These are phyloP conservation scores for Mycothermus thermophilus DNA, from an alignment of 495 filamentous ascomycete genomes.

Conservation along the genomic window DNA sequence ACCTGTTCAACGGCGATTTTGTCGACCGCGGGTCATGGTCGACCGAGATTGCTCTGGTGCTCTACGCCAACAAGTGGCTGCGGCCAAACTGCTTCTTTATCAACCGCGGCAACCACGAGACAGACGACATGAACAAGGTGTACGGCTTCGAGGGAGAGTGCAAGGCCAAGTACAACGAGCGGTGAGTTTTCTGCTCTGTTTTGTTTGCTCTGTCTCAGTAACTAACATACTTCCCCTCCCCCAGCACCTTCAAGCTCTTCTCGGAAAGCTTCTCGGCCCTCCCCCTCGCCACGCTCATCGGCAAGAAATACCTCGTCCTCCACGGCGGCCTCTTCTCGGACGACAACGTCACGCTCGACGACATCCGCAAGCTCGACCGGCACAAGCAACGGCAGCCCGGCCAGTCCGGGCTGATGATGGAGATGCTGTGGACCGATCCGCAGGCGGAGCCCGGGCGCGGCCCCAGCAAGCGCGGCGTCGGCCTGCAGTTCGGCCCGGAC, in stretches of 20 bases:
- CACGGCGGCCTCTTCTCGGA: slow-evolving; percentile 97
- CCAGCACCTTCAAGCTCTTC: slow-evolving; percentile 80
- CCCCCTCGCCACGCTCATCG: slow-evolving; percentile 83
- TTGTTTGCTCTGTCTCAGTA: background rate
- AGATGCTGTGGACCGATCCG: slow-evolving; percentile 99
- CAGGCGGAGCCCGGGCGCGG: slow-evolving; percentile 73
- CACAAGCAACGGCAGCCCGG: slow-evolving; percentile 93
- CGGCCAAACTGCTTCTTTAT: slow-evolving; percentile 79
- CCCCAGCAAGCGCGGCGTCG: slow-evolving; percentile 92
- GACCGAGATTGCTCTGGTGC: slow-evolving; percentile 80
- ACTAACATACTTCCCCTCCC: slow-evolving; percentile 13
- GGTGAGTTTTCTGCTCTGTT: slow-evolving; percentile 17
- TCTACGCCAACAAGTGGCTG: slow-evolving; percentile 96
- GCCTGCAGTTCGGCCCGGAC: slow-evolving; percentile 92
- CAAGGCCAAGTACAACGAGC: slow-evolving; percentile 93
- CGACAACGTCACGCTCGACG: slow-evolving; percentile 81
- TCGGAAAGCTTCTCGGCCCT: slow-evolving; percentile 96
- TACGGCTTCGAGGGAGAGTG: slow-evolving; percentile 99
- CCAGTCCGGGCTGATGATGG: slow-evolving; percentile 95
- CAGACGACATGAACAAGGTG: slow-evolving; percentile 98
- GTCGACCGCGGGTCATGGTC: slow-evolving; percentile 97
- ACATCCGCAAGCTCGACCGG: slow-evolving; percentile 82
- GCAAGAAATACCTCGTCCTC: slow-evolving; percentile 79
- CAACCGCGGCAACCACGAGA: slow-evolving; percentile 98
- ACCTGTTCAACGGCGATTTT: slow-evolving; percentile 98